These are phyloP conservation scores for Penicillium riverlandense DNA, from an alignment of 495 filamentous ascomycete genomes.

Conservation along the genomic window DNA sequence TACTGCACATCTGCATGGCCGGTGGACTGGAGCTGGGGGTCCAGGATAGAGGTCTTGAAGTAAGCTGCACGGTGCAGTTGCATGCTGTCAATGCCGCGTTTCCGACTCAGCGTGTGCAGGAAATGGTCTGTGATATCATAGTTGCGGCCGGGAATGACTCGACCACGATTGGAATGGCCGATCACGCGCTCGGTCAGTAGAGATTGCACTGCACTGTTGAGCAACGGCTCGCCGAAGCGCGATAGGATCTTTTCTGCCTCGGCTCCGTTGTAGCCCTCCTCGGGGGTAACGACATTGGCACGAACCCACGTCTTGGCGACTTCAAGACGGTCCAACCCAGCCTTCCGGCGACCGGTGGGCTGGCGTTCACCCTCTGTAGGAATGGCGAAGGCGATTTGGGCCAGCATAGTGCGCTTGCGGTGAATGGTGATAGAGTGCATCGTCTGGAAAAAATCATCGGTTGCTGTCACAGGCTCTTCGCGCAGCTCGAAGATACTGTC, in stretches of 20 bases:
- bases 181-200: conserved; percentile 56
- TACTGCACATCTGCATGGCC: conserved; percentile 22
- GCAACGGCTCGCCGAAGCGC: conserved; percentile 33
- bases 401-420: conserved; percentile 26
- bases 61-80: conserved; percentile 45
- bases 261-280: conserved; percentile 35
- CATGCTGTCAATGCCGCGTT: conserved; percentile 33
- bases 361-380: conserved; percentile 13
- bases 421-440: conserved; percentile 22
- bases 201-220: conserved; percentile 48
- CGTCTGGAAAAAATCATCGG: conserved; percentile 37
- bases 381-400: conserved; percentile 31
- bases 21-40: conserved; percentile 40
- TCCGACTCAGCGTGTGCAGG: conserved; percentile 37
- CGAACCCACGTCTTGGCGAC: conserved; percentile 56
- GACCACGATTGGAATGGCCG: conserved; percentile 45
- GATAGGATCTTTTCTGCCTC: conserved; percentile 38
- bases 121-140: conserved; percentile 56
- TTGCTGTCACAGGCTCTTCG: conserved; percentile 24
- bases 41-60: conserved; percentile 52
- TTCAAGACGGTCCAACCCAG: conserved; percentile 19
- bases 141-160: conserved; percentile 44
- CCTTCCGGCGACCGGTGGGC: conserved; percentile 5
- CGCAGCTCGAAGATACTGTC: conserved; percentile 42
- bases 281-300: conserved; percentile 47